Conservation (phyloP, 2,329 filamentous ascomycete genomes). For the Neocatenulostroma microsporum region DNA sequence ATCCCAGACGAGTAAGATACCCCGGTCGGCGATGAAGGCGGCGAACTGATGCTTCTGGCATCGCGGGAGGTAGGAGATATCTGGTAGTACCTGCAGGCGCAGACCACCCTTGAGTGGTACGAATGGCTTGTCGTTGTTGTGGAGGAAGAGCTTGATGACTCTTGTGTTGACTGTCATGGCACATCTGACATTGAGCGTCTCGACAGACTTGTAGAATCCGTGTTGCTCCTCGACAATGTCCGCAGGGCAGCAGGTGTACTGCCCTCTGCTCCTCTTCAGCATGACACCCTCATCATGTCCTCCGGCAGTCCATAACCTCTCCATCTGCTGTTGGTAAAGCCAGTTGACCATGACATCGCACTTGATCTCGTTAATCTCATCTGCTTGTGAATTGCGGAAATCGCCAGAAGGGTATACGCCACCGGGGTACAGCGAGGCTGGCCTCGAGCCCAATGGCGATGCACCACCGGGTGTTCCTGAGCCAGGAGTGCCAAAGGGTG, state of each 20-base stretch:
- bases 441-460: conserved; percentile 27
- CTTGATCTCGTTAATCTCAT: conserved; percentile 48
- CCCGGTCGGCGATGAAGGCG: conserved; percentile 54
- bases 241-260: conserved; percentile 46
- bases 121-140: conserved; percentile 43
- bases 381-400: conserved; percentile 33
- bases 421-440: conserved; percentile 29
- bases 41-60: conserved; percentile 60
- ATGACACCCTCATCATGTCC: conserved; percentile 48
- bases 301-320: conserved; percentile 45
- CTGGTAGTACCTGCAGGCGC: conserved; percentile 54
- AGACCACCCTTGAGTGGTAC: conserved; percentile 53
- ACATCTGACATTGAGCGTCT: conserved; percentile 49
- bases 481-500: conserved; percentile 8
- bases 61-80: conserved; percentile 48
- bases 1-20: conserved; percentile 56
- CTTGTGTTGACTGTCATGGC: conserved; percentile 62
- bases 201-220: conserved; percentile 45
- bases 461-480: conserved; percentile 15
- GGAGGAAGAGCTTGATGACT: conserved; percentile 54
- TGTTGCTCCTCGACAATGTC: conserved; percentile 39
- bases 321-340: conserved; percentile 55
- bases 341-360: conserved; percentile 57
- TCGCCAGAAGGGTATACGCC: conserved; percentile 29
- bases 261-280: conserved; percentile 42